Evolutionary conservation across 2,329 filamentous ascomycete genomes (phyloP), one percentile per base, ranked within the genome.

Genomic region (Scolecobasidium constrictum): DNA sequence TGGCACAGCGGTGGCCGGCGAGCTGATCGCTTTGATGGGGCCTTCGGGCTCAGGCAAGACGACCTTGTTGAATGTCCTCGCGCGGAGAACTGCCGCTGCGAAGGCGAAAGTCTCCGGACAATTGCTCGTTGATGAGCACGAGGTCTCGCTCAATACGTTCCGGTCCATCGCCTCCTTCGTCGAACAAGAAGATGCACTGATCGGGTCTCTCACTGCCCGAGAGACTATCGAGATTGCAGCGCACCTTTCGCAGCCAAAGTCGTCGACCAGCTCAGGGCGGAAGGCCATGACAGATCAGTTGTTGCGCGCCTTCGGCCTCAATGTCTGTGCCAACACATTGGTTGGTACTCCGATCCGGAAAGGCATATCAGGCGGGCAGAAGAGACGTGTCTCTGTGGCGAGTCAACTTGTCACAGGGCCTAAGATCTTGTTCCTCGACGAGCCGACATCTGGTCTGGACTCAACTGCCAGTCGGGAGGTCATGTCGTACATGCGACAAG

Each of bases 131-230:
- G 87, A 92, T 58, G 82, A 82, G 21, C 57, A 55, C 2, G 53
- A 61, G 3, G 62, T 77, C 3, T 69, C 76, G 1, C 60, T 67
- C 5, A 57, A 66, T 5, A 65, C 66, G 0, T 81, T 90, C 50
- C 75, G 77, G 15, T 68, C 74, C 38, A 68, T 90, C 39, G 81
- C 75, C 43, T 77, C 77, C 37, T 93, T 87, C 55, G 86, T 93
- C 17, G 86, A 94, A 64, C 86, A 94, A 59, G 85, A 93, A 50
- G 86, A 94, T 65, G 81, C 84, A 1, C 69, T 93, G 11, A 82
- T 90, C 40, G 86, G 86, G 4, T 81, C 81, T 0, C 66, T 93
- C 49, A 93, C 86, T 0, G 83, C 90, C 6, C 69, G 73, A 20
- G 86, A 93, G 65, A 93, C 86, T 0, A 63, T 94, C 47, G 65